Base-by-base conservation (phyloP, 495 filamentous ascomycete genomes). In the Lasiosphaeria hispida region DNA sequence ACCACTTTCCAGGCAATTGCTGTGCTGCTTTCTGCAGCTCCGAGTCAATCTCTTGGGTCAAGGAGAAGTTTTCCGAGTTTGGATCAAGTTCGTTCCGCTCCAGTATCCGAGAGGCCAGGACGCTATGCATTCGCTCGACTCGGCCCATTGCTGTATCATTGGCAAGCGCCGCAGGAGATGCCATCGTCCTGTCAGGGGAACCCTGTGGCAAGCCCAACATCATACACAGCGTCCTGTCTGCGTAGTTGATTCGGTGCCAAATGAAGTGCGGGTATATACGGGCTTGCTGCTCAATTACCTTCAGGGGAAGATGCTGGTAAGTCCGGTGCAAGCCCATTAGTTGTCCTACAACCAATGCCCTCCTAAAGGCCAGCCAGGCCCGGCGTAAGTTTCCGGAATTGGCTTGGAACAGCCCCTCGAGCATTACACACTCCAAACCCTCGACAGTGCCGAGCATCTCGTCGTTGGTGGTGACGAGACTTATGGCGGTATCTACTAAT, bases 381-480 rank as follows among this genome's bases (percentile, higher is more conserved):
- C 64, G 63, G 30, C 74, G 76, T 0, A 83, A 67, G 55, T 79
- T 80, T 1, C 79, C 81, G 10, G 48, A 53, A 53, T 79, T 74
- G 30, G 63, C 68, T 2, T 81, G 75, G 62, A 76, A 81, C 45
- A 75, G 48, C 18, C 63, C 63, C 58, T 82, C 79, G 8, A 80
- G 59, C 51, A 82, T 74, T 48, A 83, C 64, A 57, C 75, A 81
- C 48, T 80, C 76, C 4, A 83, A 43, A 10, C 74, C 77, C 50
- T 84, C 79, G 39, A 82, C 44, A 1, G 64, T 75, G 53, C 69
- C 63, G 38, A 72, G 54, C 9, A 82, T 69, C 15, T 76, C 72
- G 39, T 82, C 78, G 53, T 79, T 75, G 30, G 67, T 70, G 0
- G 72, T 79, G 7, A 83, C 75, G 4, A 77, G 60, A n/a, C 56